Conservation (phyloP, 306 rosid species). For the Geum urbanum region DNA sequence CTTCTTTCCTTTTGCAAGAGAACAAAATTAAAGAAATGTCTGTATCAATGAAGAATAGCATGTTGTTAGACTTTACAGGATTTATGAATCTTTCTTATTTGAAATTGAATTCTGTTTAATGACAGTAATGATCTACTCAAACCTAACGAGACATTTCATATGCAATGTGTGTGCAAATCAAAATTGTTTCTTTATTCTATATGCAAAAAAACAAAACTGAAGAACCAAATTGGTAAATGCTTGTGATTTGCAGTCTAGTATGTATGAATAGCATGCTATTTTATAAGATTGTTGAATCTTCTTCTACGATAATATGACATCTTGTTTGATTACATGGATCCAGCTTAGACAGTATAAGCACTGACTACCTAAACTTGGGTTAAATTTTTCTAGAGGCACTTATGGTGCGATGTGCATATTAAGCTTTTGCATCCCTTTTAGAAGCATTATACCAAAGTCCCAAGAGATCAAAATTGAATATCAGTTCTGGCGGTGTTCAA, state of each 20-base stretch:
- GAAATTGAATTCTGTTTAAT: neutral
- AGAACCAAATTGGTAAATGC: neutral
- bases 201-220: neutral
- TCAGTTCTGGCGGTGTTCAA: neutral
- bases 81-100: neutral
- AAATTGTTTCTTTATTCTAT: neutral
- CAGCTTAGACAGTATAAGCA: neutral
- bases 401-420: neutral
- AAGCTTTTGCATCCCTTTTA: neutral
- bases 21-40: neutral
- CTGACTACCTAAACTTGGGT: neutral
- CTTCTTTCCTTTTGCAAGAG: neutral
- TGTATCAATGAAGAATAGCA: neutral
- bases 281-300: neutral
- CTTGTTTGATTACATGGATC: neutral
- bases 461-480: neutral
- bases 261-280: neutral
- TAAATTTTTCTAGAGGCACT: neutral
- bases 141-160: neutral
- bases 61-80: neutral
- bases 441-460: neutral
- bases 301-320: neutral
- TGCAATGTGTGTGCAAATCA: neutral
- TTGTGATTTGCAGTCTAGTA: neutral
- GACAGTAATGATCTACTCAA: neutral